Evolutionary conservation across 192 early-diverging fungal species (phyloP), one percentile per base, ranked within the genome.

Genomic region (Backusella tuberculispora): DNA sequence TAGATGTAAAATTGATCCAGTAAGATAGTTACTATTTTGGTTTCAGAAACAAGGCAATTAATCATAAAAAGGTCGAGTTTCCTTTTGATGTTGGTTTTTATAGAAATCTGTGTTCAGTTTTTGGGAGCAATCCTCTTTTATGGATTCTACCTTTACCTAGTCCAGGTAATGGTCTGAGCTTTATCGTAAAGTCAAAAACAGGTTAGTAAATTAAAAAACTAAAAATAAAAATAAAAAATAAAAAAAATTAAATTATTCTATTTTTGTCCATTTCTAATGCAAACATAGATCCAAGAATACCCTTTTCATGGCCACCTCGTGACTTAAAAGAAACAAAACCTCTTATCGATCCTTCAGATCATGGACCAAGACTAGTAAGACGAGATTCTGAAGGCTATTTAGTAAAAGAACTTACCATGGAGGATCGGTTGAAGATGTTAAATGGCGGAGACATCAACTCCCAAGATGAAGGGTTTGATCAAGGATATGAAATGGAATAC

Each of bases 31-130:
- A 26, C 3, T 6, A 40, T 0, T 67, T 14, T 43, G 0, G n/a
- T 24, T 37, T 14, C n/a, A 60, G 29, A 44, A 41, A 40, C 15
- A 38, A 48, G 6, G n/a, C 37, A 9, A 40, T 19, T 45, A 71
- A 45, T 40, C 21, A 14, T 74, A 7, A 4, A 21, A 42, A 86
- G 83, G 72, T 81, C 17, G 76, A 83, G 29, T 95, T 90, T 80
- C 95, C 96, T 4, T 98, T 95, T 80, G 90, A 97, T 76, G 71
- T 96, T 29, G 97, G 95, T 5, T 60, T 83, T 10, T 72, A 88
- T 78, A 76, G 76, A 42, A 98, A 98, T 75, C 78, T 96, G 37
- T 83, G 86, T 65, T 73, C 83, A 14, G 88, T 96, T 29, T 88
- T 98, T 63, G 97, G 93, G 15, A 71, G 72, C 5, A 81, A 75